Base-by-base conservation (phyloP, 2,329 filamentous ascomycete species). In the Talaromyces funiculosus region DNA sequence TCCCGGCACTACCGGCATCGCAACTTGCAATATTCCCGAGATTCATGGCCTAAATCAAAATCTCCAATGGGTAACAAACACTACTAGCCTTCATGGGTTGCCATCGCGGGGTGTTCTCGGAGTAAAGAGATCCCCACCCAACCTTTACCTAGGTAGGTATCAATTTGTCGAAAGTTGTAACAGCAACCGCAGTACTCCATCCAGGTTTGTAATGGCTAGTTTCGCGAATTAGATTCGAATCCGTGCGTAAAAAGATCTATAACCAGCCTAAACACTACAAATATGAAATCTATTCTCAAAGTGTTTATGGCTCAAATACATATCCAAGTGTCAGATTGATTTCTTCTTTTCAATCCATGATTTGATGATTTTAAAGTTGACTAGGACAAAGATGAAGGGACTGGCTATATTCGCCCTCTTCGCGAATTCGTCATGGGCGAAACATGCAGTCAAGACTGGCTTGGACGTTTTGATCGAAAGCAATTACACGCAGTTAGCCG, bases 401-500 rank as follows among this genome's bases (percentile, higher is more conserved):
- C 22, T 38, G 8, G 9, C 31, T 24, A 18, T 37, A 20, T 35
- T 57, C 9, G 16, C 40, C 5, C 18, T 35, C 4, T 22, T 54
- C 33, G 37, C 40, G 18, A 43, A 37, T 12, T 7, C 55, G 18
- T 8, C 37, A 49, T 60, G 14, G 40, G 49, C 58, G 18, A 55
- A 55, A 37, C 49, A 53, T 26, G 12, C 42, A 12, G 58, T 60
- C 37, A 35, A 55, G n/a, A 60, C 49, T 6, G 58, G 58, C 6
- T 31, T 60, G 14, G 58, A 60, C 22, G 51, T 60, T 29, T 51
- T 60, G 26, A 42, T 53, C 6, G 38, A 45, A 45, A 45, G 40
- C 47, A 60, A 60, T 45, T 60, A 54, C 29, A 45, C 49, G 1
- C 47, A 60, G 31, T 31, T 60, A 14, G 58, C 58, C 4, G 49